Conservation (phyloP, 768 basidiomycete species). For the Lactifluus subvellereus region DNA sequence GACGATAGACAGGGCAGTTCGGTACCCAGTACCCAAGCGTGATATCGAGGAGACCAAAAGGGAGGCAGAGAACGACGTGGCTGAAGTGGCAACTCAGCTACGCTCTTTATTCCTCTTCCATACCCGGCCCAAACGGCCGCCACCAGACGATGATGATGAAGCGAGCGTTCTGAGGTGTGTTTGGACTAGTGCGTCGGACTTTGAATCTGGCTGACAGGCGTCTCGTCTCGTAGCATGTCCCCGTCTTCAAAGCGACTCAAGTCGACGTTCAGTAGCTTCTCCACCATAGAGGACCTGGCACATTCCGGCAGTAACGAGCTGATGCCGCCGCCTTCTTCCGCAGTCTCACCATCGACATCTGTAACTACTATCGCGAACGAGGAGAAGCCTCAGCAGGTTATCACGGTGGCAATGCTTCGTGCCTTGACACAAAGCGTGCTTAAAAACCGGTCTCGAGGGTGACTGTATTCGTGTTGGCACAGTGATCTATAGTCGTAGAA, state of each 20-base stretch:
- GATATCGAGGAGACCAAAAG: slow-evolving; percentile 17
- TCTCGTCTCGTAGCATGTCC: slow-evolving; percentile 4
- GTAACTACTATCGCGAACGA: slow-evolving; percentile 16
- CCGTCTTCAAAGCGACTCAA: slow-evolving; percentile 23
- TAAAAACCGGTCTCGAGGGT: slow-evolving; percentile 1
- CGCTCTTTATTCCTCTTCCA: slow-evolving; percentile 18
- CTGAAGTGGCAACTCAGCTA: slow-evolving; percentile 14
- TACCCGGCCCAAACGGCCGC: slow-evolving; percentile 20
- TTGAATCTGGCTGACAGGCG: neutral
- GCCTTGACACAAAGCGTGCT: slow-evolving; percentile 19
- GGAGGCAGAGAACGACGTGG: slow-evolving; percentile 16
- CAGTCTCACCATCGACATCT: slow-evolving; percentile 19
- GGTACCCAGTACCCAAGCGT: slow-evolving; percentile 20
- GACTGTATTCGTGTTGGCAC: neutral
- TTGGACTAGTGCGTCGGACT: neutral
- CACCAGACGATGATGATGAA: slow-evolving; percentile 22
- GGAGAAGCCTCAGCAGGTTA: slow-evolving; percentile 4
- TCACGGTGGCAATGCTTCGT: slow-evolving; percentile 25
- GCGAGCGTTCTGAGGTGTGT: slow-evolving; percentile 19
- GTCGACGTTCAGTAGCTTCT: slow-evolving; percentile 17
- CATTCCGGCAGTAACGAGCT: neutral
- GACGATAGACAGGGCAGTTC: slow-evolving; percentile 14
- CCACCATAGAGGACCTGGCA: slow-evolving; percentile 4
- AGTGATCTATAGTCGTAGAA: too few species aligned
- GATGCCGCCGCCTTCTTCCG: slow-evolving; percentile 16